Base-by-base conservation (phyloP, 2,329 filamentous ascomycete genomes). In the Colletotrichum sublineola region DNA sequence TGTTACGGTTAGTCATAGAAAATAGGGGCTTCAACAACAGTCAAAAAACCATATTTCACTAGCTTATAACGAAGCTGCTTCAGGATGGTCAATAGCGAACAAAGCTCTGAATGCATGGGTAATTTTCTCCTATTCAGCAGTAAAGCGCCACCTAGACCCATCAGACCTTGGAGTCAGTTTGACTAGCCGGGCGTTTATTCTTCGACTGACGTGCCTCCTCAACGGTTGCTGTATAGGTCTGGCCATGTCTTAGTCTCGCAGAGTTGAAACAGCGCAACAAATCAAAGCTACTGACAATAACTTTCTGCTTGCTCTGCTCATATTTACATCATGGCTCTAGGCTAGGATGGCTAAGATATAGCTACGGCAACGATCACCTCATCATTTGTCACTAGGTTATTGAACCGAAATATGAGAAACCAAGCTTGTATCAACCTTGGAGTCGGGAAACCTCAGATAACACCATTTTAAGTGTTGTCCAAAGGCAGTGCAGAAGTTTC, bases 61-160 rank as follows among this genome's bases (percentile, higher is more conserved):
- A 46, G 20, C 2, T 14, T 20, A 1, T 4, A n/a, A n/a, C 44
- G 44, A 50, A 50, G 11, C 11, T 12, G n/a, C 1, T 9, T 24
- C 46, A 24, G 5, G 20, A 50, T 24, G 1, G 8, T 24, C 4
- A 14, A 24, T 50, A 24, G 12, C 8, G 20, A 24, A 12, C 11
- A 5, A 5, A 24, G 2, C 1, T 5, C 46, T 5, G 11, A n/a
- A 5, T 1, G 0, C 9, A 24, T 50, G 4, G 12, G 24, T 24
- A 9, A 5, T 24, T 4, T 1, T 8, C 18, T 6, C 6, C 5
- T 3, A 5, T 7, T 20, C 5, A 20, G 20, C 46, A 50, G 20
- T 1, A 50, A 8, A 48, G 46, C 20, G 8, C 2, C 1, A 9
- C 20, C 11, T 15, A n/a, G 7, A 48, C 18, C 20, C 6, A n/a